Conservation (phyloP, 768 basidiomycete genomes). For the Auriscalpium vulgare region DNA sequence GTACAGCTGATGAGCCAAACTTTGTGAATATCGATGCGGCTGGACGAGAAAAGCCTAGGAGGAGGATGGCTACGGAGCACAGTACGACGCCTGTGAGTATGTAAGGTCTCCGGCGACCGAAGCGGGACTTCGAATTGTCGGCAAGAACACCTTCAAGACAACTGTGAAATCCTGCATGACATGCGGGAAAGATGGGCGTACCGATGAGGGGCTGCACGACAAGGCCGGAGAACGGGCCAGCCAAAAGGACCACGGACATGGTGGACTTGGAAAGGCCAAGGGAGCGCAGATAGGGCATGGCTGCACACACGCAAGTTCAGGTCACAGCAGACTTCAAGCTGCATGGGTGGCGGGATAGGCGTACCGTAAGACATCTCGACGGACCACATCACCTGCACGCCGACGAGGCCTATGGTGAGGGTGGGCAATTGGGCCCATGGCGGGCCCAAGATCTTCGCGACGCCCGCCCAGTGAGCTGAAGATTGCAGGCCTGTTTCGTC, state of each 20-base stretch:
- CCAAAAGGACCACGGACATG: conserved; percentile 89
- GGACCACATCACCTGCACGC: conserved; percentile 87
- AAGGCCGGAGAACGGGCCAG: conserved; percentile 85
- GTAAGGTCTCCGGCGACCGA: conserved; percentile 81
- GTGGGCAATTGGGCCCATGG: conserved; percentile 56
- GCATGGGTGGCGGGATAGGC: neutral
- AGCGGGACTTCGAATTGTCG: conserved; percentile 76
- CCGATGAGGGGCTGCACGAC: conserved; percentile 89
- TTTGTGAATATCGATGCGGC: conserved; percentile 45
- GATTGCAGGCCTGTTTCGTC: conserved; percentile 32
- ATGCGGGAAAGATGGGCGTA: conserved; percentile 16
- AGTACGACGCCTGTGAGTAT: conserved; percentile 67
- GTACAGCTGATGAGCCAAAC: conserved; percentile 26
- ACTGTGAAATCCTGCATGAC: neutral
- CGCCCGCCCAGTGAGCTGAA: conserved; percentile 38
- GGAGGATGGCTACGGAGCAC: conserved; percentile 63
- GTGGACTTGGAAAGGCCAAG: conserved; percentile 80
- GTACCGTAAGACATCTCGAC: conserved; percentile 89
- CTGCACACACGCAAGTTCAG: conserved; percentile 22
- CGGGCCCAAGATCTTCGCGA: conserved; percentile 59
- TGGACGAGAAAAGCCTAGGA: conserved; percentile 75
- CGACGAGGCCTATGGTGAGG: conserved; percentile 72
- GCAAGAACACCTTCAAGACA: conserved; percentile 48
- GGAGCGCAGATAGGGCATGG: conserved; percentile 85
- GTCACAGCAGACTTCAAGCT: neutral